Base-by-base conservation (phyloP, 2,329 filamentous ascomycete genomes). In the Chrysosphaeria jannelii region DNA sequence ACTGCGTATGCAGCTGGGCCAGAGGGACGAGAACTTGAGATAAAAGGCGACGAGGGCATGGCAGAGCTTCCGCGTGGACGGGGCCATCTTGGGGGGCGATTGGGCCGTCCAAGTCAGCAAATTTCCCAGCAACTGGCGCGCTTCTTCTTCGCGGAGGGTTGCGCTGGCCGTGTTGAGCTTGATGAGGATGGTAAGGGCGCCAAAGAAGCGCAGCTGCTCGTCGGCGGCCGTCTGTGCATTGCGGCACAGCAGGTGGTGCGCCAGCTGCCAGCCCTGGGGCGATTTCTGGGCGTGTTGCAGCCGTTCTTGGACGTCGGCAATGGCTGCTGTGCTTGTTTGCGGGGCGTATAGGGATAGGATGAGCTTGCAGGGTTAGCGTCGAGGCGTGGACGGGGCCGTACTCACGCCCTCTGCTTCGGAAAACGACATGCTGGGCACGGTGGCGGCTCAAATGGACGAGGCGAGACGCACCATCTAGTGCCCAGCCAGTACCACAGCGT, bases 171-270 rank as follows among this genome's bases (percentile, higher is more conserved):
- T 69, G 39, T 93, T 91, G 28, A 93, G 60, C 46, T 93, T 97
- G 35, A 93, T 64, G 23, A 76, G 88, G 33, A 91, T 69, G 0
- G 81, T 93, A 28, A 91, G 53, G 14, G 79, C 81, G 9, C 76
- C 85, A 39, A 89, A 90, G 45, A 93, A 93, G 31, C 71, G 69
- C 33, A 85, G 62, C 35, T 79, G 68, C 29, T 70, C 58, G 33
- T 74, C 64, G 12, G 57, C 47, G 29, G 61, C 63, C 23, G 50
- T 50, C 5, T 8, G 14, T 6, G 23, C 20, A 0, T 29, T 26
- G 7, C 30, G 29, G 7, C 33, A 30, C 8, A 91, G 49, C 9
- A 93, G 51, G 24, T 62, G 60, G 36, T 81, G 66, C 11, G 76
- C 78, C 21, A 91, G 54, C 26, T 70, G 56, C 85, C 85, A 97